phyloP scores from a whole-genome alignment of 139 green algal species.

The Tetradesmus lagerheimii region DNA sequence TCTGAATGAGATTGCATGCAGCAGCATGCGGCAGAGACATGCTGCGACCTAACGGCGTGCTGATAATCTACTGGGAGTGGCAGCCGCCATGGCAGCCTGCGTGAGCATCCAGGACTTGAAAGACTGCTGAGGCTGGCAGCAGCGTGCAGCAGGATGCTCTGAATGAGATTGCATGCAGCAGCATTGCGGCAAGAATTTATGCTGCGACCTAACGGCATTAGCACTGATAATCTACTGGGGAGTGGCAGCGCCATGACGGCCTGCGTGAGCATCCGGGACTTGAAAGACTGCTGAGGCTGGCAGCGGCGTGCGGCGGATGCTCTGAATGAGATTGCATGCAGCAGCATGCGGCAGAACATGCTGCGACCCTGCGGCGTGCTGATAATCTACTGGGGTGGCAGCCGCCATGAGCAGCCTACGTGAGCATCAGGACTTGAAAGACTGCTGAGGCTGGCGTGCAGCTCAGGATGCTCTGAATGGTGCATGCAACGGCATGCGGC shows the following conservation, averaged over 20 bases:
- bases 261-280: conserved; percentile 14
- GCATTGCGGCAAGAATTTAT: too few relatives aligned
- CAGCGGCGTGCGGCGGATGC: too few relatives aligned
- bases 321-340: too few relatives aligned
- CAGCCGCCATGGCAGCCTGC: not conserved
- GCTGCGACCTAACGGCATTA: not conserved
- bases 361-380: conserved; percentile 27
- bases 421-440: conserved; percentile 40
- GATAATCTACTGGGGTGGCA: conserved; percentile 36
- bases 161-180: too few relatives aligned
- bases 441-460: not conserved
- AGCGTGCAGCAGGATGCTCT: too few relatives aligned
- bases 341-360: too few relatives aligned
- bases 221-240: too few relatives aligned
- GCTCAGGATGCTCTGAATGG: not conserved
- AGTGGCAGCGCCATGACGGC: not conserved
- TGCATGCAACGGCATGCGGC: not conserved
- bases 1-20: too few relatives aligned
- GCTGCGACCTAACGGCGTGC: not conserved
- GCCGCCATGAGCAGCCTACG: conserved; percentile 25
- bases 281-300: conserved; percentile 1
- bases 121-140: too few relatives aligned
- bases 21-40: too few relatives aligned
- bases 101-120: not conserved
- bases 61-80: too few relatives aligned